Evolutionary conservation across 768 basidiomycete genomes (phyloP).

Genomic region (Calocera cornea): DNA sequence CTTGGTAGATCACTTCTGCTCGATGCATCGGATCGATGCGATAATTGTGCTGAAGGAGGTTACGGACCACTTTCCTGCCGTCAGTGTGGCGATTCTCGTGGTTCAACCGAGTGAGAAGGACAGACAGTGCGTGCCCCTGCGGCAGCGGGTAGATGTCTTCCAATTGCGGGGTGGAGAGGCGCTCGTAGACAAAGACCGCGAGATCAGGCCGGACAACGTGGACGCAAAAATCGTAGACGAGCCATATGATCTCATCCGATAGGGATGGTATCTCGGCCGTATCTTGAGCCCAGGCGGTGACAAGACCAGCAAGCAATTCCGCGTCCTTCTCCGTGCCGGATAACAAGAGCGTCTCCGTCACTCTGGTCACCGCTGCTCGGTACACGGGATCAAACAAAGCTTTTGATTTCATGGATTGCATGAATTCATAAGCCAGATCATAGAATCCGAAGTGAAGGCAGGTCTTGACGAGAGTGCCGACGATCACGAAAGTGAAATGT

Average conservation of each 20-base stretch:
- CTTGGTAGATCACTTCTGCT: constrained; percentile 35
- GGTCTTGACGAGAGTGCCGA: not conserved
- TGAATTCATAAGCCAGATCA: not conserved
- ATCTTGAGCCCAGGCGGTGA: not conserved
- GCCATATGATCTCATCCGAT: not conserved
- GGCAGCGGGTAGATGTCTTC: constrained; percentile 36
- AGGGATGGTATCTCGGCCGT: not conserved
- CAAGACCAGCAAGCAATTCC: not conserved
- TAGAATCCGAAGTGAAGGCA: not conserved
- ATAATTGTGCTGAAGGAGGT: constrained; percentile 33
- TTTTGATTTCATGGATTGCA: not conserved
- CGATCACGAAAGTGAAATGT: not conserved
- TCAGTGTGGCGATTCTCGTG: constrained; percentile 29
- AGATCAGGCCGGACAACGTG: not conserved
- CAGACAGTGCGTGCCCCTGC: constrained; percentile 32
- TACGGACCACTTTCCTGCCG: constrained; percentile 36
- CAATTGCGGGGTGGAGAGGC: not conserved
- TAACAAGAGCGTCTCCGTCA: not conserved
- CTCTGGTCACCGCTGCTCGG: not conserved
- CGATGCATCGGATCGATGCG: constrained; percentile 34
- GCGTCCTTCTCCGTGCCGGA: not conserved
- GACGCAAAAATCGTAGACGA: not conserved
- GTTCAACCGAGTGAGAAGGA: constrained; percentile 40
- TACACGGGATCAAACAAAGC: not conserved
- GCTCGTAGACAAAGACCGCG: not conserved